A percentile compares a stretch with the other conserved stretches of the same genome.
phyloP scores from a whole-genome alignment of 805 yeast genomes.

The Kodamaea hsintzibuensis region DNA sequence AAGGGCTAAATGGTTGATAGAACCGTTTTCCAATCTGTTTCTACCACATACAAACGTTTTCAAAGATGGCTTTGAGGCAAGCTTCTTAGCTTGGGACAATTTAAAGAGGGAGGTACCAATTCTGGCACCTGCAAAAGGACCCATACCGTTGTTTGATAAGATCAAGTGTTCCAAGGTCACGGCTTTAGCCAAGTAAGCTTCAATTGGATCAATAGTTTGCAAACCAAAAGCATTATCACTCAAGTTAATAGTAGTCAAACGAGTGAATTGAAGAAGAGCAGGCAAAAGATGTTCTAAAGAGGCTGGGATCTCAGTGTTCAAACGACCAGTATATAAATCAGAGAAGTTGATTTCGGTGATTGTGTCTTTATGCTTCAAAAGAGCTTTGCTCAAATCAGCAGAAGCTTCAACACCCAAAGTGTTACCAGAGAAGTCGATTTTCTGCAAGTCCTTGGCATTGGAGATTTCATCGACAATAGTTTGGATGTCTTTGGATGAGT shows the following conservation, averaged over 20 bases:
- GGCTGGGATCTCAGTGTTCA: conserved; percentile 91
- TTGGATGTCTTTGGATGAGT: conserved; percentile 68
- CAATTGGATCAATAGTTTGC: conserved; percentile 89
- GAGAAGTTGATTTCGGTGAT: conserved; percentile 77
- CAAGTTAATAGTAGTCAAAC: conserved; percentile 72
- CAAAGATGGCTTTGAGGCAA: conserved; percentile 51
- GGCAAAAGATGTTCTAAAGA: conserved; percentile 74
- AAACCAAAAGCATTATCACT: conserved; percentile 97
- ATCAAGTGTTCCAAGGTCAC: conserved; percentile 81
- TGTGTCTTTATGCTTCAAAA: conserved; percentile 45
- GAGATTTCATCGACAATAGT: conserved; percentile 64
- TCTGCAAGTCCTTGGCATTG: conserved; percentile 38
- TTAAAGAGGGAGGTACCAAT: conserved; percentile 83
- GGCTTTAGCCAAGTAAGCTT: conserved; percentile 72
- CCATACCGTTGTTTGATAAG: conserved; percentile 94
- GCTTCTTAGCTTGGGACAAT: conserved; percentile 64
- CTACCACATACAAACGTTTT: conserved; percentile 95
- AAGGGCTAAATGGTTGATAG: conserved; percentile 78
- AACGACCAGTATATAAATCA: conserved; percentile 92
- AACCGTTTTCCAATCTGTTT: conserved; percentile 95
- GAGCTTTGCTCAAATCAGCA: conserved; percentile 59
- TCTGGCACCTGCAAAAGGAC: conserved; percentile 95
- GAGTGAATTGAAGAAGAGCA: conserved; percentile 66
- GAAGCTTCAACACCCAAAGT: conserved; percentile 93
- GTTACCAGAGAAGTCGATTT: conserved; percentile 86